Conservation (phyloP, 208 protist genomes). For the Acanthamoeba divionensis region DNA sequence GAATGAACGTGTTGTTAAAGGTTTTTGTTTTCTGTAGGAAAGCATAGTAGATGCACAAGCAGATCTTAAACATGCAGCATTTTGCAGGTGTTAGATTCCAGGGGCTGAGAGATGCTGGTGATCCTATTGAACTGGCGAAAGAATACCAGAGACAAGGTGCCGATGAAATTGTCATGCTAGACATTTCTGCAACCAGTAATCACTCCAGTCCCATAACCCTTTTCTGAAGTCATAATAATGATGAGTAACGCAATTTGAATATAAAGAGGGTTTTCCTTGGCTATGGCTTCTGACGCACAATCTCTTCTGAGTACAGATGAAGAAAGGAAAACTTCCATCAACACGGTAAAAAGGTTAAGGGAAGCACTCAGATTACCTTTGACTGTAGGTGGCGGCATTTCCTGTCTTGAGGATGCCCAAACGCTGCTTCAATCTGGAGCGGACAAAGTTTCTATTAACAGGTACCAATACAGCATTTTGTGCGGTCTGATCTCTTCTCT, state of each 20-base stretch:
- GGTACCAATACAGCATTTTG: neutral
- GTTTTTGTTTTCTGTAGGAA: no score
- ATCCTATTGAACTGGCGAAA: conserved; percentile 53
- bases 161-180: conserved; percentile 60
- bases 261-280: neutral
- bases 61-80: neutral
- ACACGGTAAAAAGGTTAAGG: conserved; percentile 12
- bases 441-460: conserved; percentile 51
- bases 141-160: conserved; percentile 54
- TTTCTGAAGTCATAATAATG: no score
- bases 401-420: conserved; percentile 11
- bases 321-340: neutral
- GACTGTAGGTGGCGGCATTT: conserved; percentile 58
- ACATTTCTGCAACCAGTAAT: conserved; percentile 55
- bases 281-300: neutral
- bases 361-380: conserved; percentile 36
- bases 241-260: neutral
- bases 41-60: no score
- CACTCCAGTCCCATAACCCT: no score
- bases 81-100: conserved; percentile 54
- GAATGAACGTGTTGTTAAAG: conserved; percentile 59
- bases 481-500: neutral
- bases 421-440: conserved; percentile 50
- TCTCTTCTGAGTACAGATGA: neutral
- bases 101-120: conserved; percentile 52